Conservation (phyloP, 495 filamentous ascomycete species). For the Aspergillus panamensis region DNA sequence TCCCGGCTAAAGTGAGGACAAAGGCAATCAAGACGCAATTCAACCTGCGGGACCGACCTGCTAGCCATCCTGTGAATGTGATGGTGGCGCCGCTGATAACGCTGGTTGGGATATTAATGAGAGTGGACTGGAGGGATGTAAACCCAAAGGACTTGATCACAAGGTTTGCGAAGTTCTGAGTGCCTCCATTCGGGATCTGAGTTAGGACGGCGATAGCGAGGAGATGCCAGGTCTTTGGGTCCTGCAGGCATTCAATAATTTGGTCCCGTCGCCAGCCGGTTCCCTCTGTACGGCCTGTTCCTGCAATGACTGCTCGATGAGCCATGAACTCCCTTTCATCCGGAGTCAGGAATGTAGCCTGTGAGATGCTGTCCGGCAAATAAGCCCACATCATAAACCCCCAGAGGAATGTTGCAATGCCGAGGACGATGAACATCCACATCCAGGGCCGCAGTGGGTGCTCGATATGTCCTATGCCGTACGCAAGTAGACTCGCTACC, state of each 20-base stretch:
- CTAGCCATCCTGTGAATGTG: constrained; percentile 37
- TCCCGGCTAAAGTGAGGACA: constrained; percentile 34
- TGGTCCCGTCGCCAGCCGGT: constrained; percentile 56
- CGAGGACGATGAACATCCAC: constrained; percentile 52
- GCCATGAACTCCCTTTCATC: constrained; percentile 54
- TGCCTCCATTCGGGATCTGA: constrained; percentile 44
- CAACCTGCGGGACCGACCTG: constrained; percentile 28
- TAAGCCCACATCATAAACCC: constrained; percentile 49
- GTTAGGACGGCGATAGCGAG: constrained; percentile 55
- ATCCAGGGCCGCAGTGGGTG: constrained; percentile 49
- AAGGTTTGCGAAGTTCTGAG: constrained; percentile 45
- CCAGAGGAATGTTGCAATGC: constrained; percentile 52
- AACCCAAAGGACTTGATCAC: constrained; percentile 46
- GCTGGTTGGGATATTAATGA: constrained; percentile 43
- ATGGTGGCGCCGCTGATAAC: constrained; percentile 39
- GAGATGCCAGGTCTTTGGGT: constrained; percentile 59
- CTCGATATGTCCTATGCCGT: constrained; percentile 52
- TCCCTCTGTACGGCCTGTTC: constrained; percentile 48
- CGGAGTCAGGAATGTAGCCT: constrained; percentile 53
- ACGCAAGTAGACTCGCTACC: constrained; percentile 54
- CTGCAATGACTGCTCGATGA: constrained; percentile 42
- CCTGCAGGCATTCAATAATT: constrained; percentile 48
- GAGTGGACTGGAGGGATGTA: constrained; percentile 37
- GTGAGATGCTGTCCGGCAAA: constrained; percentile 61
- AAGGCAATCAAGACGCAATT: constrained; percentile 35